phyloP scores from a whole-genome alignment of 441 rosid species.

The Codiaeum variegatum region DNA sequence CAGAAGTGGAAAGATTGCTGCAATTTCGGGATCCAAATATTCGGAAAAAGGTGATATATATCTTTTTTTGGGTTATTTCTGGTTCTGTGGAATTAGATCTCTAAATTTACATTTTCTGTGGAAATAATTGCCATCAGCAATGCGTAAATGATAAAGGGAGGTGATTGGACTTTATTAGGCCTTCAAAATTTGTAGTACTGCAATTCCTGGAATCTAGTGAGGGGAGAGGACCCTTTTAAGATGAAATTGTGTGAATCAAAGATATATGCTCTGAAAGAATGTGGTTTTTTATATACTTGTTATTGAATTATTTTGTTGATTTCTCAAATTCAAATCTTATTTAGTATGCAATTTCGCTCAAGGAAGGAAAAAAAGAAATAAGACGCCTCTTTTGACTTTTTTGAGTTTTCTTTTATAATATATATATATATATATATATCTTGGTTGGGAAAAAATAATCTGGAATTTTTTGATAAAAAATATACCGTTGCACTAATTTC shows the following conservation, averaged over 20 bases:
- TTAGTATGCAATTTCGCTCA: background rate
- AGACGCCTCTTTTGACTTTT: background rate
- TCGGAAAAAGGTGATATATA: conserved; percentile 83
- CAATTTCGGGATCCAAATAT: conserved; percentile 98
- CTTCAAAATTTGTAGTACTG: background rate
- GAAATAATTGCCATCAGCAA: background rate
- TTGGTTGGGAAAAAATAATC: no score
- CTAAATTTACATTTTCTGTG: background rate
- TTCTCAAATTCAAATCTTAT: background rate
- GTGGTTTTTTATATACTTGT: background rate
- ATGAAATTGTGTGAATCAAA: background rate
- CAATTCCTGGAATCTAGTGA: background rate
- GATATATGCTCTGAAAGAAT: background rate
- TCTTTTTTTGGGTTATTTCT: background rate
- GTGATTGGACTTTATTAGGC: background rate
- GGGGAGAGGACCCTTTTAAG: background rate
- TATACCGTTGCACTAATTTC: background rate
- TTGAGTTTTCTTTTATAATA: no score
- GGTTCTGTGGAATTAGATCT: background rate
- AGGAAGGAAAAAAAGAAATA: background rate
- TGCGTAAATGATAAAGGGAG: background rate
- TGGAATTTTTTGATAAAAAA: background rate
- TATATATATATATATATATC: no score
- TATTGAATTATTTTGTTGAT: background rate
- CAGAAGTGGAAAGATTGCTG: conserved; percentile 95